These are phyloP conservation scores for Parietaria judaica DNA, from an alignment of 306 rosid genomes.

Conservation along the genomic window DNA sequence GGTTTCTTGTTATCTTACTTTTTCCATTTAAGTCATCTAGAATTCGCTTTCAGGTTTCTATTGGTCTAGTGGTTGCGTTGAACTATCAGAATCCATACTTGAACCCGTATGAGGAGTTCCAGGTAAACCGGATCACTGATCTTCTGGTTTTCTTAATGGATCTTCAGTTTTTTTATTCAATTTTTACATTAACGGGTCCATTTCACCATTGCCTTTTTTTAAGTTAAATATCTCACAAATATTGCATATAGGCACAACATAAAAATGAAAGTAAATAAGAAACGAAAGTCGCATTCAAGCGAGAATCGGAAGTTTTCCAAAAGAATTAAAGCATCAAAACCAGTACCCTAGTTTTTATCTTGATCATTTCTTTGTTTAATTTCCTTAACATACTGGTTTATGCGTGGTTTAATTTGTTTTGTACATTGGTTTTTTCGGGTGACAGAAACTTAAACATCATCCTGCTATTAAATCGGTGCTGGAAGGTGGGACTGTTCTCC, in stretches of 20 bases:
- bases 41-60: constrained; percentile 48
- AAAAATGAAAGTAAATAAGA: not conserved
- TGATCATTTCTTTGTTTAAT: no score
- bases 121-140: constrained; percentile 36
- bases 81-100: constrained; percentile 74
- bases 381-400: no score
- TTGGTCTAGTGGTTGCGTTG: constrained; percentile 88
- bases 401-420: no score
- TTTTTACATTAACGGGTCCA: not conserved
- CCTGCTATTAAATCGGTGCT: constrained; percentile 70
- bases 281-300: no score
- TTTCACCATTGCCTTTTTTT: not conserved
- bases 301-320: no score
- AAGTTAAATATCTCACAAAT: no score
- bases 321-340: no score
- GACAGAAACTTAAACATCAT: constrained; percentile 79
- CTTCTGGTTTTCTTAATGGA: not conserved
- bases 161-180: not conserved
- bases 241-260: no score
- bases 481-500: constrained; percentile 82
- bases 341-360: no score
- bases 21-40: constrained; percentile 12
- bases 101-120: constrained; percentile 92
- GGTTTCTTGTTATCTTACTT: constrained; percentile 10
- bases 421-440: constrained; percentile 9